Evolutionary conservation across 164 flowering plant species (phyloP).

Genomic region (Umbilicus rupestris): DNA sequence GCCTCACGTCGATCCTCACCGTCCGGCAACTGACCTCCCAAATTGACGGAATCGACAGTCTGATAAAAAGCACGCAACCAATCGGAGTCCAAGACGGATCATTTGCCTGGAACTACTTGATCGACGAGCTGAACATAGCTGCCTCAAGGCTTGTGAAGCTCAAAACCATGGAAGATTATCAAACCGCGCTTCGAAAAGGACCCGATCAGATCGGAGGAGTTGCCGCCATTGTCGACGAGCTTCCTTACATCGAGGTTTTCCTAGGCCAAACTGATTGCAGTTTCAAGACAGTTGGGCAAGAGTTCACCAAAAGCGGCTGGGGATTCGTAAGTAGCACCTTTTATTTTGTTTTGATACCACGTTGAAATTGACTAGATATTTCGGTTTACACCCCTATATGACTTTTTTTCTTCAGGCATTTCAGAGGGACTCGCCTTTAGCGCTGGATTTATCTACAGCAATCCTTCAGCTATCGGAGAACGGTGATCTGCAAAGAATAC

Average conservation of each 20-base stretch:
- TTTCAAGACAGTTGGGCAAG: slow-evolving; percentile 66
- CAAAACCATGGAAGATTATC: slow-evolving; percentile 37
- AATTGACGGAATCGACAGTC: slow-evolving; percentile 65
- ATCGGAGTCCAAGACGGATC: slow-evolving; percentile 87
- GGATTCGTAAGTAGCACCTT: slow-evolving; percentile 71
- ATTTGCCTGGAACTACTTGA: slow-evolving; percentile 60
- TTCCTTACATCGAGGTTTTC: slow-evolving; percentile 72
- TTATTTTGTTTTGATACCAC: too few species aligned
- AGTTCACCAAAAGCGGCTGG: slow-evolving; percentile 92
- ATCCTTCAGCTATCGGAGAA: slow-evolving; percentile 81
- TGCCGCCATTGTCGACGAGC: slow-evolving; percentile 89
- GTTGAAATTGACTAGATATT: too few species aligned
- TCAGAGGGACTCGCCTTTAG: slow-evolving; percentile 84
- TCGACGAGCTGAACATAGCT: slow-evolving; percentile 59
- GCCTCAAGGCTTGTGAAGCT: slow-evolving; percentile 42
- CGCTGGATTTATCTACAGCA: slow-evolving; percentile 83
- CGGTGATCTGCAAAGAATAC: slow-evolving; percentile 80
- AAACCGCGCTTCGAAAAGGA: slow-evolving; percentile 44
- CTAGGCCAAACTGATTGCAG: slow-evolving; percentile 42
- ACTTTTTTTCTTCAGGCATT: slow-evolving; percentile 49
- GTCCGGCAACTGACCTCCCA: slow-evolving; percentile 74
- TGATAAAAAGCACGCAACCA: slow-evolving; percentile 48
- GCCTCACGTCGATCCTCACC: slow-evolving; percentile 92
- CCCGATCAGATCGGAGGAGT: slow-evolving; percentile 59
- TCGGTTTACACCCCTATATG: neutral